Evolutionary conservation across 768 basidiomycete species (phyloP).

Genomic region (Omphalotus guepiniiformis): DNA sequence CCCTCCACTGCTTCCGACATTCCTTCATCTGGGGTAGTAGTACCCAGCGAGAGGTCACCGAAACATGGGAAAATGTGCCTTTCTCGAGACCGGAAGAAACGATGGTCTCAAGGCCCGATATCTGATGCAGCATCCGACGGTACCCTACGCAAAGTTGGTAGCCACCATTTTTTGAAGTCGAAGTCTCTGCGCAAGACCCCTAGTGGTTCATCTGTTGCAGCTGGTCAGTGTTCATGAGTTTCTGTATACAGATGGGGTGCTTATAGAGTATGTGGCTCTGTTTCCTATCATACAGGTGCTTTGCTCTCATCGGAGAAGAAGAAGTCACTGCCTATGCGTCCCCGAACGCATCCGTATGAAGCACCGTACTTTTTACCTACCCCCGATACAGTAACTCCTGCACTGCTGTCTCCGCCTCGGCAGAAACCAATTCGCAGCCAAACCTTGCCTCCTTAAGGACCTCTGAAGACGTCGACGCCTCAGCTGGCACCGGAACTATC

Average conservation of each 20-base stretch:
- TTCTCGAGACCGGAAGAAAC: too few relatives aligned
- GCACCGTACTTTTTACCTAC: slow-evolving; percentile 59
- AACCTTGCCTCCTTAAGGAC: slow-evolving; percentile 13
- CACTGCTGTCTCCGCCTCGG: slow-evolving; percentile 23
- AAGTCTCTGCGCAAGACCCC: background rate
- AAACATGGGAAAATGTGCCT: too few relatives aligned
- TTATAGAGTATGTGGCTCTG: too few relatives aligned
- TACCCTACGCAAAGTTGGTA: background rate
- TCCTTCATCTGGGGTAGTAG: too few relatives aligned
- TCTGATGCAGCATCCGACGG: too few relatives aligned
- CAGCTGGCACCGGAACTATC: background rate
- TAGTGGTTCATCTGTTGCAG: background rate
- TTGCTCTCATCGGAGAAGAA: slow-evolving; percentile 23
- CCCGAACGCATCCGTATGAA: slow-evolving; percentile 56
- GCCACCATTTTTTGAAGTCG: background rate
- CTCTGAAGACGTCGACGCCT: background rate
- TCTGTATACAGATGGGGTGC: background rate
- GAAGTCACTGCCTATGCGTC: slow-evolving; percentile 28
- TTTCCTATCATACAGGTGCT: too few relatives aligned
- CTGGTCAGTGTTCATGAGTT: background rate
- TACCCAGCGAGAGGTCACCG: too few relatives aligned
- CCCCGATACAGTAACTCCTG: slow-evolving; percentile 36
- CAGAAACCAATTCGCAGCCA: slow-evolving; percentile 21
- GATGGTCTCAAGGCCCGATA: too few relatives aligned
- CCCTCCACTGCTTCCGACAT: too few relatives aligned